These are phyloP conservation scores for Hyphochytrium catenoides DNA, from an alignment of 352 stramenopile species.

Conservation along the genomic window DNA sequence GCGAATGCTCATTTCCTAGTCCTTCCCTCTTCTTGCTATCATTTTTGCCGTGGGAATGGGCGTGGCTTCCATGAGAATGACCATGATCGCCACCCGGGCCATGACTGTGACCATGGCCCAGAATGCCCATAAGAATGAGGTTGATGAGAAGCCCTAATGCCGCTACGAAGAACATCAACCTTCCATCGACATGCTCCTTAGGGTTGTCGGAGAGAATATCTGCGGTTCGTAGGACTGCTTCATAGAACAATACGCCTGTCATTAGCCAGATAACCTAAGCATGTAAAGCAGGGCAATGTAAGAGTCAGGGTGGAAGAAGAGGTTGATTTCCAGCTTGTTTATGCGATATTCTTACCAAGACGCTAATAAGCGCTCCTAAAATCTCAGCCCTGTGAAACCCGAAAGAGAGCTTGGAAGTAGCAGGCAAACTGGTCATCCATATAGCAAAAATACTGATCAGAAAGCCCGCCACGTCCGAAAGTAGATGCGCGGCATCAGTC, in stretches of 20 bases:
- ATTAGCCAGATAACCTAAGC: conserved; percentile 83
- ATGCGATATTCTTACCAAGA: too few relatives aligned
- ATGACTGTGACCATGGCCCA: conserved; percentile 51
- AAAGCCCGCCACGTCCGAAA: conserved; percentile 40
- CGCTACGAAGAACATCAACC: conserved; percentile 88
- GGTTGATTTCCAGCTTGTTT: too few relatives aligned
- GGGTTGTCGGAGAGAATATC: conserved; percentile 42
- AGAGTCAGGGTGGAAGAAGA: too few relatives aligned
- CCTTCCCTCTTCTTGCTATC: conserved; percentile 3
- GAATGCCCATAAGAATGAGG: conserved; percentile 74
- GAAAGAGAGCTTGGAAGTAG: conserved; percentile 62
- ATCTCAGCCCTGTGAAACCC: conserved; percentile 83
- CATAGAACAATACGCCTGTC: conserved; percentile 74
- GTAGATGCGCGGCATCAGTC: conserved; percentile 47
- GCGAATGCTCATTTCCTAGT: conserved; percentile 2
- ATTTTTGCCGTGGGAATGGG: conserved; percentile 5
- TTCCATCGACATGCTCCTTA: conserved; percentile 70
- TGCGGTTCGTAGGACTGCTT: conserved; percentile 66
- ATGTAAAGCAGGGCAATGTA: too few relatives aligned
- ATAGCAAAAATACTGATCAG: conserved; percentile 46
- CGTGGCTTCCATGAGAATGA: conserved; percentile 14
- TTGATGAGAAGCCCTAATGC: conserved; percentile 88
- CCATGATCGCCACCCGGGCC: conserved; percentile 20
- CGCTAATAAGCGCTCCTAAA: conserved; percentile 74
- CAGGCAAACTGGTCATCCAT: conserved; percentile 32